phyloP scores from a whole-genome alignment of 2,329 filamentous ascomycete genomes.

The Monilinia polystroma region DNA sequence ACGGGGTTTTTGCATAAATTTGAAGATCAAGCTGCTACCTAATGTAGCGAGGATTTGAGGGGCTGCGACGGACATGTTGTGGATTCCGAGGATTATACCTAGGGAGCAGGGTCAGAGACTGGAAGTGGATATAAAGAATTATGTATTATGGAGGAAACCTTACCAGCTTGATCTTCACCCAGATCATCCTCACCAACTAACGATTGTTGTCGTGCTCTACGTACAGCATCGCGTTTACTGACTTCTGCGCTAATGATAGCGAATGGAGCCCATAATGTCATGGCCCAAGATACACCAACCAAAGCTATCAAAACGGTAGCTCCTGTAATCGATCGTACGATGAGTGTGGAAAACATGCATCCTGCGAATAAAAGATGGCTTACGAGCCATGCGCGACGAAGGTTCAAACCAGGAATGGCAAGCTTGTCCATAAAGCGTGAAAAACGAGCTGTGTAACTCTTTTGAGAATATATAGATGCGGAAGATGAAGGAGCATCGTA shows the following conservation, averaged over 20 bases:
- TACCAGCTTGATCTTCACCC: slow-evolving; percentile 27
- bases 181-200: slow-evolving; percentile 26
- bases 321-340: slow-evolving; percentile 67
- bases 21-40: slow-evolving; percentile 81
- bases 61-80: slow-evolving; percentile 91
- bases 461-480: slow-evolving; percentile 29
- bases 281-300: slow-evolving; percentile 86
- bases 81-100: slow-evolving; percentile 84
- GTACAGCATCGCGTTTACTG: slow-evolving; percentile 71
- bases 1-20: slow-evolving; percentile 79
- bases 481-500: slow-evolving; percentile 53
- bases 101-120: neutral
- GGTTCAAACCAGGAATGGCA: slow-evolving; percentile 78
- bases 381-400: slow-evolving; percentile 83
- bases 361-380: slow-evolving; percentile 80
- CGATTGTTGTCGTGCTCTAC: slow-evolving; percentile 45
- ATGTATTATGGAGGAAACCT: neutral
- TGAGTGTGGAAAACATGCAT: slow-evolving; percentile 80
- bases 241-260: slow-evolving; percentile 94
- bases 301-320: slow-evolving; percentile 78
- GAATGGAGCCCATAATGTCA: slow-evolving; percentile 93
- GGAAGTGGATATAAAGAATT: neutral
- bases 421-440: slow-evolving; percentile 55
- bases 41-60: slow-evolving; percentile 90
- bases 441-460: slow-evolving; percentile 36